phyloP scores from a whole-genome alignment of 345 rosid genomes.

The Eucalyptus viminalis region DNA sequence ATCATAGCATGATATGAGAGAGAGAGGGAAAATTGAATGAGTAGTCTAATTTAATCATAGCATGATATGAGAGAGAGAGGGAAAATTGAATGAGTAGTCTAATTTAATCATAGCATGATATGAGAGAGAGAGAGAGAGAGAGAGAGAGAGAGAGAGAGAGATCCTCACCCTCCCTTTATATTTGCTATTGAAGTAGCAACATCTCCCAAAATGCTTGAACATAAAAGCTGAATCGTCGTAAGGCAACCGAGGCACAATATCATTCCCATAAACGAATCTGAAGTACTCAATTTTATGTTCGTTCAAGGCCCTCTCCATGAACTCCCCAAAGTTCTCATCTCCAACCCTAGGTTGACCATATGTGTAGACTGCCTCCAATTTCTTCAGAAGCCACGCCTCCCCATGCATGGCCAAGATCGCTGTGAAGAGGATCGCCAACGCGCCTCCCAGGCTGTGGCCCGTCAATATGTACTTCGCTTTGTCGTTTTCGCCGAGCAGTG shows the following conservation, averaged over 20 bases:
- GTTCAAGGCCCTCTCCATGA: slow-evolving; percentile 16
- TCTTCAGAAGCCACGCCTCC: slow-evolving; percentile 19
- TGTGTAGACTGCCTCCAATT: slow-evolving; percentile 52
- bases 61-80: background rate
- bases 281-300: slow-evolving; percentile 20
- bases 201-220: slow-evolving; percentile 56
- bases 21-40: background rate
- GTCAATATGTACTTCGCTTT: slow-evolving; percentile 38
- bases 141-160: background rate
- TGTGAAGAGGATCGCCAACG: slow-evolving; percentile 36
- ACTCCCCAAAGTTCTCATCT: slow-evolving; percentile 27
- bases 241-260: slow-evolving; percentile 48
- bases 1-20: background rate
- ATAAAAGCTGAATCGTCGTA: slow-evolving; percentile 25
- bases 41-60: background rate
- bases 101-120: background rate
- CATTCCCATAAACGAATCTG: slow-evolving; percentile 54
- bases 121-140: too few species aligned
- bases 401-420: slow-evolving; percentile 40
- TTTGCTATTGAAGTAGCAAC: slow-evolving; percentile 36
- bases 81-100: background rate
- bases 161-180: slow-evolving; percentile 36
- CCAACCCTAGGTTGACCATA: slow-evolving; percentile 80
- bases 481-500: slow-evolving; percentile 1
- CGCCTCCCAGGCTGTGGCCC: slow-evolving; percentile 70